Conservation (phyloP, 108 stramenopile species). For the Cyclotella kingstonii region DNA sequence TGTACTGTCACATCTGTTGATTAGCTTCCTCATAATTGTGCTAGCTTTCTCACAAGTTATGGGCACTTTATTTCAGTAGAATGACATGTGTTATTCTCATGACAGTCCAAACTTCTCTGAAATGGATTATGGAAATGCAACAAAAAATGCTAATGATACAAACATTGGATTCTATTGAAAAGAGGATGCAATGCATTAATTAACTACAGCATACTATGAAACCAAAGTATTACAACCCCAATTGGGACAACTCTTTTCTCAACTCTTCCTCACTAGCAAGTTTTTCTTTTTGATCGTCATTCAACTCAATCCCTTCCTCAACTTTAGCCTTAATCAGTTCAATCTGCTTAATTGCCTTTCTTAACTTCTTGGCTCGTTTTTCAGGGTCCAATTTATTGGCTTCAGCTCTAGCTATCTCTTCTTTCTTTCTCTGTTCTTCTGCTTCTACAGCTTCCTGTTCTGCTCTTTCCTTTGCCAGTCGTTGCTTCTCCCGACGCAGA, state of each 20-base stretch:
- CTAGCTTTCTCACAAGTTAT: no score
- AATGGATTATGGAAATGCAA: no score
- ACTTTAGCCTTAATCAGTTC: slow-evolving; percentile 80
- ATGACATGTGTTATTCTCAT: no score
- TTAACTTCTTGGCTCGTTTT: slow-evolving; percentile 76
- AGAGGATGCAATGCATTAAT: no score
- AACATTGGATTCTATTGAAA: no score
- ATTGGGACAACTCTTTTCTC: slow-evolving; percentile 54
- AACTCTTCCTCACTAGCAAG: slow-evolving; percentile 62
- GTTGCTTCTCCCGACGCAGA: slow-evolving; percentile 67
- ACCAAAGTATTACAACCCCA: slow-evolving; percentile 19
- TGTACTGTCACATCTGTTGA: no score
- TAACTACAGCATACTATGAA: no score
- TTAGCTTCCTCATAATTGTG: no score
- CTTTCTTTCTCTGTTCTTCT: slow-evolving; percentile 34
- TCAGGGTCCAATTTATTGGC: slow-evolving; percentile 61
- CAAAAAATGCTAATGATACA: no score
- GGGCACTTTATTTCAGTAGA: no score
- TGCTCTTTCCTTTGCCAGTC: slow-evolving; percentile 52
- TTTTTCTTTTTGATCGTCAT: slow-evolving; percentile 85
- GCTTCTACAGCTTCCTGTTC: slow-evolving; percentile 50
- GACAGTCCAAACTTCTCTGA: no score
- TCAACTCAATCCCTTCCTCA: slow-evolving; percentile 46
- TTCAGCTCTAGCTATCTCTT: slow-evolving; percentile 27
- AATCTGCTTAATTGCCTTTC: slow-evolving; percentile 83